Evolutionary conservation across 305 asterid species (phyloP), one percentile per base, ranked within the genome.

Genomic region (Monarda citriodora): DNA sequence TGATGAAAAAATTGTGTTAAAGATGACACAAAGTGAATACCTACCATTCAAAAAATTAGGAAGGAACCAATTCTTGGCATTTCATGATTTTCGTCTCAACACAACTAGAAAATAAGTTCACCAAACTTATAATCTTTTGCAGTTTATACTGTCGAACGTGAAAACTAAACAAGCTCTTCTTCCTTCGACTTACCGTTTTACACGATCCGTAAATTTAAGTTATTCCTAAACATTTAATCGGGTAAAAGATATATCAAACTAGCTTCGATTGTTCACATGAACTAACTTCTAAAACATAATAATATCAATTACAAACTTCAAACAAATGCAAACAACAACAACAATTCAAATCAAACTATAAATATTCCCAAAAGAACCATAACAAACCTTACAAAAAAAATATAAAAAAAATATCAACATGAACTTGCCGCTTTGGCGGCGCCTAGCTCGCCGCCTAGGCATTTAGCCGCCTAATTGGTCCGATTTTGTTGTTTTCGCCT

Each of bases 221-320:
- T 9, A 58, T 47, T 23, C 59, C 64, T 21, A 38, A 60, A 51
- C 64, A 51, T 26, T 64, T n/a, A 61, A 73, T 59, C 61, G 25
- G 60, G 58, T 51, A 49, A 40, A n/a, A 32, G 5, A 31, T 5
- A 34, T 32, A 58, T 25, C 47, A n/a, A 51, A 50, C 29, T 16
- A 25, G 7, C 64, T n/a, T n/a, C n/a, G n/a, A n/a, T 11, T 26
- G n/a, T 11, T 47, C 40, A 17, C 8, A 64, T 13, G 36, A 51
- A 59, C n/a, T n/a, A n/a, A n/a, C n/a, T n/a, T n/a, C 63, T 31
- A 20, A 48, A 49, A 20, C 68, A 67, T 17, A n/a, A n/a, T 18
- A 46, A 13, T 1, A 29, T 53, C 3, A 34, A 34, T 26, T 51
- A 57, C 52, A 23, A 54, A 70, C 60, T 38, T 13, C 22, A 7